phyloP scores from a whole-genome alignment of 2,329 filamentous ascomycete species.

The Fusarium miscanthi region DNA sequence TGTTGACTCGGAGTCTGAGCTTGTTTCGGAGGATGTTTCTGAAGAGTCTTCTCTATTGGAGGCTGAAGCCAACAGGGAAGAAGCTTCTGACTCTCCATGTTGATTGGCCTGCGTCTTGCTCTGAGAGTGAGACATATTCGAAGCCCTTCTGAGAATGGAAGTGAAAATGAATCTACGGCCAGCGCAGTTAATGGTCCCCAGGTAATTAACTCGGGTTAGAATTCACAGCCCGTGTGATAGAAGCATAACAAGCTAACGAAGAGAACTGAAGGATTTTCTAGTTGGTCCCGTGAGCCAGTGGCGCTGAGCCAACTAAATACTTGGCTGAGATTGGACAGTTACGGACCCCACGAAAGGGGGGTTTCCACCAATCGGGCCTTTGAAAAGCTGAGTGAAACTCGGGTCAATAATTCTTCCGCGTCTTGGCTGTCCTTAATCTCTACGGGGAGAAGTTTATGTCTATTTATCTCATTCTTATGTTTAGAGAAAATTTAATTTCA shows the following conservation, averaged over 20 bases:
- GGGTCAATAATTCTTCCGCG: not conserved
- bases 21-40: not conserved
- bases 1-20: not conserved
- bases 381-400: not conserved
- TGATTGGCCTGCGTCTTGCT: not conserved
- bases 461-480: no score
- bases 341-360: not conserved
- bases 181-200: not conserved
- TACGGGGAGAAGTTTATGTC: fast-evolving
- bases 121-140: constrained; percentile 19
- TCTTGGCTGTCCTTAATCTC: not conserved
- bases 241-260: not conserved
- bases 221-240: not conserved
- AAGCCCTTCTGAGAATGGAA: fast-evolving
- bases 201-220: fast-evolving
- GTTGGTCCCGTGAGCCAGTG: not conserved
- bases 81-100: not conserved
- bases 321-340: not conserved
- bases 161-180: not conserved
- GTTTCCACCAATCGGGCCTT: constrained; percentile 5
- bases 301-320: not conserved
- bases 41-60: not conserved
- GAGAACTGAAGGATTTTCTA: not conserved
- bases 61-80: not conserved
- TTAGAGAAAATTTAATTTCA: no score